Evolutionary conservation across 2,329 filamentous ascomycete species (phyloP).

Genomic region (Monascus ruber): DNA sequence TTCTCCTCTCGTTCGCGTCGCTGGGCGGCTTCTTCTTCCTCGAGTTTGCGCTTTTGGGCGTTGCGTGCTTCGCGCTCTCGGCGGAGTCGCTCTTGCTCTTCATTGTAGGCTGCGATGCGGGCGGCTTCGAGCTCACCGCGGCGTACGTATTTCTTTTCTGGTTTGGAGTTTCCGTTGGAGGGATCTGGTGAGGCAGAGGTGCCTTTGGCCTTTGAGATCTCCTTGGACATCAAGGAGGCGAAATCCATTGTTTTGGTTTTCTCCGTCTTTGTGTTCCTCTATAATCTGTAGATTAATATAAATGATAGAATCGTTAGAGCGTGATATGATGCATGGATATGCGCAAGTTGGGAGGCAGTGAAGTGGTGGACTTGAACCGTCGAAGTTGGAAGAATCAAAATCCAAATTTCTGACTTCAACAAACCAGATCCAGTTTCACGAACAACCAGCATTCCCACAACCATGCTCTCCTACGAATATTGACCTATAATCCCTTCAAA

Average conservation of each 20-base stretch:
- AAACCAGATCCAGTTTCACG: too few relatives aligned
- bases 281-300: background rate
- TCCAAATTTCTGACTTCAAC: too few relatives aligned
- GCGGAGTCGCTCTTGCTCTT: slow-evolving; percentile 67
- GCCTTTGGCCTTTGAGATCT: slow-evolving; percentile 72
- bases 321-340: too few relatives aligned
- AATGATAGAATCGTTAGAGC: too few relatives aligned
- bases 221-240: slow-evolving; percentile 80
- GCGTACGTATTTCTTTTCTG: slow-evolving; percentile 65
- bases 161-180: slow-evolving; percentile 9
- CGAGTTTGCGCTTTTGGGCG: slow-evolving; percentile 72
- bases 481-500: too few relatives aligned
- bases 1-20: slow-evolving; percentile 68
- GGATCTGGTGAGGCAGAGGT: slow-evolving; percentile 22
- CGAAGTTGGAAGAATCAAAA: background rate
- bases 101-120: slow-evolving; percentile 65
- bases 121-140: slow-evolving; percentile 78
- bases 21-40: slow-evolving; percentile 70
- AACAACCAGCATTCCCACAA: too few relatives aligned
- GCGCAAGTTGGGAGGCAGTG: too few relatives aligned
- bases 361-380: too few relatives aligned
- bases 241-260: slow-evolving; percentile 65
- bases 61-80: slow-evolving; percentile 57
- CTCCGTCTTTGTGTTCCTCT: background rate
- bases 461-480: too few relatives aligned